A percentile compares a stretch with the other conserved stretches of the same genome.
These are phyloP conservation scores for Cladophialophora psammophila DNA, from an alignment of 2,329 filamentous ascomycete species.

Conservation along the genomic window DNA sequence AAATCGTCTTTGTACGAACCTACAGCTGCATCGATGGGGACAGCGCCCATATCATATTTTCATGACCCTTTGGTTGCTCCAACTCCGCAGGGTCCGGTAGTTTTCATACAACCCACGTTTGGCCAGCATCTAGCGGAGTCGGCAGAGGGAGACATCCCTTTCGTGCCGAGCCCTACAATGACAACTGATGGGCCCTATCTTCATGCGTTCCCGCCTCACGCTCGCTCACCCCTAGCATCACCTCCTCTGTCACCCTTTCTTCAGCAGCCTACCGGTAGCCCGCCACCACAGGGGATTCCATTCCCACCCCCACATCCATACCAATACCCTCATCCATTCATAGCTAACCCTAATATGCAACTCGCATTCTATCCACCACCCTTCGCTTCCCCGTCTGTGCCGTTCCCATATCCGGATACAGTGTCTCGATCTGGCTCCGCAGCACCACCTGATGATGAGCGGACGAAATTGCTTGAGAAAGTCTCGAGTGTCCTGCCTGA, in stretches of 20 bases:
- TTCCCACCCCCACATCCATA: slow-evolving; percentile 26
- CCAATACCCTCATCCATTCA: slow-evolving; percentile 25
- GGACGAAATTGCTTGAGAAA: slow-evolving; percentile 42
- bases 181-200: slow-evolving; percentile 3
- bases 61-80: slow-evolving; percentile 1
- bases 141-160: slow-evolving; percentile 48
- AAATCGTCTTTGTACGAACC: slow-evolving; percentile 15
- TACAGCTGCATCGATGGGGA: neutral
- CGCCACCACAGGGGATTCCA: slow-evolving; percentile 27
- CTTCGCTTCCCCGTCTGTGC: slow-evolving; percentile 22
- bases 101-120: slow-evolving; percentile 27
- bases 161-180: slow-evolving; percentile 42
- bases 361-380: slow-evolving; percentile 26
- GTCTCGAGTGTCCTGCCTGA: slow-evolving; percentile 58
- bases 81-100: neutral
- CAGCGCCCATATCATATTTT: neutral
- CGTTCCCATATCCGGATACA: slow-evolving; percentile 17
- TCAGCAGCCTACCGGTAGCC: slow-evolving; percentile 27
- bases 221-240: slow-evolving; percentile 29
- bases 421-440: slow-evolving; percentile 28
- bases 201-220: slow-evolving; percentile 11
- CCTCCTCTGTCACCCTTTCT: slow-evolving; percentile 35
- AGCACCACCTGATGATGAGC: slow-evolving; percentile 31
- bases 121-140: slow-evolving; percentile 36
- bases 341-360: slow-evolving; percentile 24